Evolutionary conservation across 352 stramenopile species (phyloP), one percentile per base, ranked within the genome.

Genomic region (Elongisporangium undulatum): DNA sequence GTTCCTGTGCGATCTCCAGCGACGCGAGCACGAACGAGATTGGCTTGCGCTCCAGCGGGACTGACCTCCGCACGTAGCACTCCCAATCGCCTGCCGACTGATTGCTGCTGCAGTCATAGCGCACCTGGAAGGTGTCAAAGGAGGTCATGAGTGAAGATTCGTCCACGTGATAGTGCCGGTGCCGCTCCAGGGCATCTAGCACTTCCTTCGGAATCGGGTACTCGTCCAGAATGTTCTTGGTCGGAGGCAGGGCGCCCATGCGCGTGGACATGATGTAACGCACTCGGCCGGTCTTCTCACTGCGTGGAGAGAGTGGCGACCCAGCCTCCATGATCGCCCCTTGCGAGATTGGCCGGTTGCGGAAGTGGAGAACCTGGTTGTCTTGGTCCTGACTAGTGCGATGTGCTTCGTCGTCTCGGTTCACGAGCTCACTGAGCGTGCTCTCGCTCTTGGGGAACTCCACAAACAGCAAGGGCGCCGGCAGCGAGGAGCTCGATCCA

Each of bases 211-310:
- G 80, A 50, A 90, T 86, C 19, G 76, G 75, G 56, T 90, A 88
- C 55, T 90, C 77, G 20, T 88, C 78, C n/a, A 90, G 56, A 39
- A 88, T 90, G 41, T 72, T 70, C 60, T 85, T 85, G 0, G 74
- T 87, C 16, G 80, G 80, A 3, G 77, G 77, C 12, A 87, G 26
- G 3, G 67, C 74, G 2, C 77, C 76, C 3, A 87, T 61, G 1
- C 74, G 69, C 54, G 74, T 83, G 12, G 77, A 86, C 74, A 84
- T 86, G 63, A 92, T 87, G 69, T 92, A 90, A 1, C 83, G 77
- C 10, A 90, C 74, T 0, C 81, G 74, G 21, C 77, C 69, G 0
- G 72, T 67, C 15, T 69, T 60, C 3, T 58, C 49, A 2, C 82
- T 68, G 0, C 82, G 75, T 2, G 78, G 73, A 6, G 59, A 51